Evolutionary conservation across 805 yeast genomes (phyloP).

Genomic region (Cyberlindnera americana): DNA sequence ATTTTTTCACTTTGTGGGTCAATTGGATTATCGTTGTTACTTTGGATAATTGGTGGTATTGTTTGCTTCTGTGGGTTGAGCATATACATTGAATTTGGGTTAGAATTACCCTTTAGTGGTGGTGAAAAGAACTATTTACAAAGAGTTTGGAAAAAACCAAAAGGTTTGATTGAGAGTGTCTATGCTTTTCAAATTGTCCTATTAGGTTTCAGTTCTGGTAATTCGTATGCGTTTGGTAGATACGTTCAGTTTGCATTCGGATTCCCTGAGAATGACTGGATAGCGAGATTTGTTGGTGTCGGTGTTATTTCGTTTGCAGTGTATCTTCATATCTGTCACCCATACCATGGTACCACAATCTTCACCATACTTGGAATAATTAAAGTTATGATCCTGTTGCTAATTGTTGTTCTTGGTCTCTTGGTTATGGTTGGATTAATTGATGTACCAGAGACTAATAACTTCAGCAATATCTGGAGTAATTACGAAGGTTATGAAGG

Average conservation of each 20-base stretch:
- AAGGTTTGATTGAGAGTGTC: conserved; percentile 45
- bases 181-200: conserved; percentile 53
- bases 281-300: conserved; percentile 47
- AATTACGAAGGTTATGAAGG: conserved; percentile 40
- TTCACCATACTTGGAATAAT: conserved; percentile 53
- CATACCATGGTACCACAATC: conserved; percentile 46
- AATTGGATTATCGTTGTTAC: conserved; percentile 50
- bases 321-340: conserved; percentile 45
- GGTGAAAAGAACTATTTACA: conserved; percentile 69
- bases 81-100: conserved; percentile 63
- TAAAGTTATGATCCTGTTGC: conserved; percentile 47
- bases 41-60: conserved; percentile 63
- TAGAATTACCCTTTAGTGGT: conserved; percentile 61
- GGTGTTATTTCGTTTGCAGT: conserved; percentile 43
- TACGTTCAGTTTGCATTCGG: conserved; percentile 47
- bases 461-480: conserved; percentile 37
- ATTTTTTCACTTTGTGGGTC: conserved; percentile 55
- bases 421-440: conserved; percentile 36
- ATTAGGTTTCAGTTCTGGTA: conserved; percentile 59
- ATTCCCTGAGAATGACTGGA: conserved; percentile 30
- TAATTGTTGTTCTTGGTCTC: conserved; percentile 47
- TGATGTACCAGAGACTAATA: conserved; percentile 26
- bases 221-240: conserved; percentile 62
- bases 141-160: conserved; percentile 52
- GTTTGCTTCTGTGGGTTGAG: conserved; percentile 52